phyloP scores from a whole-genome alignment of 345 rosid species.

The Boechera stricta region DNA sequence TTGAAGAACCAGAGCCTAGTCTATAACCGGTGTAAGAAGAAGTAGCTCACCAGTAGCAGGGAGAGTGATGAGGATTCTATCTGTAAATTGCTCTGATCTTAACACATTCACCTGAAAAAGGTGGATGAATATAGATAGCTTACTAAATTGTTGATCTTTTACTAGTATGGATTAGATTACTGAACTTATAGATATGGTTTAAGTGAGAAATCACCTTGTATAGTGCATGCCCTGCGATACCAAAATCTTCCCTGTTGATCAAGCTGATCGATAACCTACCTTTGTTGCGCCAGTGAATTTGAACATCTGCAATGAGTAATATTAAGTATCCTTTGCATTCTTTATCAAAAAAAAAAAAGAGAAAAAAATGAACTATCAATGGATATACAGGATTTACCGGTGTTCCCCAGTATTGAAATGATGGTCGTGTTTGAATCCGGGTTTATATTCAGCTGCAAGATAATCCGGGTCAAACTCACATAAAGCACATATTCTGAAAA shows the following conservation, averaged over 20 bases:
- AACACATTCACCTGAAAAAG: constrained; percentile 62
- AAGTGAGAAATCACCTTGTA: constrained; percentile 60
- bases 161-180: neutral
- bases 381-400: constrained; percentile 54
- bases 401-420: constrained; percentile 75
- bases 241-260: constrained; percentile 60
- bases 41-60: constrained; percentile 72
- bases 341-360: neutral
- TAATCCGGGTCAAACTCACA: constrained; percentile 32
- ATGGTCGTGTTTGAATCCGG: constrained; percentile 63
- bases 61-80: constrained; percentile 66
- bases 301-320: constrained; percentile 60
- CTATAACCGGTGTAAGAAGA: neutral
- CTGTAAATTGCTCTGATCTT: constrained; percentile 57
- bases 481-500: constrained; percentile 21
- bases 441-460: constrained; percentile 68
- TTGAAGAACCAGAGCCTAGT: constrained; percentile 17
- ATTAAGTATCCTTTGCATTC: neutral
- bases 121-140: neutral
- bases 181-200: neutral
- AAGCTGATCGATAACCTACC: constrained; percentile 55
- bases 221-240: constrained; percentile 60
- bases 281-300: constrained; percentile 61
- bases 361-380: neutral
- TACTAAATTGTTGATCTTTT: constrained; percentile 5